phyloP scores from a whole-genome alignment of 1,284 basidiomycete species.

The Trichosporon asahii region DNA sequence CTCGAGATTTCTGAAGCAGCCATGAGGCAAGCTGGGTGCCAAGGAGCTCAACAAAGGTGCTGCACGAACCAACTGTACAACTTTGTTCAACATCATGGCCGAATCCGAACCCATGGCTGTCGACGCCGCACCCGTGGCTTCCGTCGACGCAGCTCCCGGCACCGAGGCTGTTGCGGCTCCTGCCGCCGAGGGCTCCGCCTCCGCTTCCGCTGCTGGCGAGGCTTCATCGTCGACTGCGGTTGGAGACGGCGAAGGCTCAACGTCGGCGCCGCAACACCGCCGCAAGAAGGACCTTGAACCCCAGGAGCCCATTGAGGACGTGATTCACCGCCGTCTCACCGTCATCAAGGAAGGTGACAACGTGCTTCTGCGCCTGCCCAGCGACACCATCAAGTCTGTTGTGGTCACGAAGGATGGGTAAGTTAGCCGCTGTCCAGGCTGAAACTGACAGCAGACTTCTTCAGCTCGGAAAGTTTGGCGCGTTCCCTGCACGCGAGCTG shows the following conservation, averaged over 20 bases:
- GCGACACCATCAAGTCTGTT: constrained; percentile 52
- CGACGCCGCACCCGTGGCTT: background rate
- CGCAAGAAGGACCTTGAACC: constrained; percentile 4
- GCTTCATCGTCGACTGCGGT: background rate
- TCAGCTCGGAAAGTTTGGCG: constrained; percentile 54
- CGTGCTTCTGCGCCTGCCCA: constrained; percentile 53
- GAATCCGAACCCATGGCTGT: background rate
- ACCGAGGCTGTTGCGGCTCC: too few relatives aligned
- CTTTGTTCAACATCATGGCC: background rate
- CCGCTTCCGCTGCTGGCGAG: background rate
- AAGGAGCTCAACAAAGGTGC: background rate
- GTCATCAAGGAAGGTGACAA: constrained; percentile 52
- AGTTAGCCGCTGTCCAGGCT: constrained; percentile 21
- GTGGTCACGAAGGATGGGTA: constrained; percentile 47
- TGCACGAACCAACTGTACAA: background rate
- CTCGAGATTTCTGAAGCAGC: constrained; percentile 16
- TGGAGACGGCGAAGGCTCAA: background rate
- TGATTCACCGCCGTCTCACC: constrained; percentile 40
- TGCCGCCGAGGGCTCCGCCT: background rate
- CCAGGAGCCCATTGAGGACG: constrained; percentile 28
- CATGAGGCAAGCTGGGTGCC: background rate
- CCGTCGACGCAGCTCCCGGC: background rate
- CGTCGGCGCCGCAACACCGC: background rate
- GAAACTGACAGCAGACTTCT: constrained; percentile 37
- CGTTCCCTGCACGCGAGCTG: constrained; percentile 51